Evolutionary conservation across 345 rosid species (phyloP), one percentile per base, ranked within the genome.

Genomic region (Balakata baccata): DNA sequence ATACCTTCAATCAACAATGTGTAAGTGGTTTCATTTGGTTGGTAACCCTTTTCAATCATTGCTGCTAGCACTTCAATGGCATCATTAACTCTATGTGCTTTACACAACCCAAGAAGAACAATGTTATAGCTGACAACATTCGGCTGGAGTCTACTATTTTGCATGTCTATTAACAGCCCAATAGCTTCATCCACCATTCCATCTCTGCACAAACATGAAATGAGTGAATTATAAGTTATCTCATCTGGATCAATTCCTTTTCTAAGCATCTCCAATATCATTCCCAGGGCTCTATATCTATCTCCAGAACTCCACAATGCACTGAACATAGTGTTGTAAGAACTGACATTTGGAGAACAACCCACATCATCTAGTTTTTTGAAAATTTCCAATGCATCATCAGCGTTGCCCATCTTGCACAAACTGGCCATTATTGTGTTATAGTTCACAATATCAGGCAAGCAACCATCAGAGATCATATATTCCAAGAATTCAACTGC

Each of bases 271-370:
- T 90, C 85, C 9, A 73, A 78, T 62, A 93, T 86, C 89, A 90
- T 87, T 38, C 74, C 80, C 53, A 93, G 74, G 20, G 89, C 98
- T 75, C 84, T 83, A 50, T 80, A 18, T 74, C 83, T 83, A 41
- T 90, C 86, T 39, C 94, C 96, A 11, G 82, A 76, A 74, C 87
- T 83, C 98, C 96, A 91, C 43, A 91, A 69, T 3, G 92, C 89
- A 53, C 89, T 89, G 74, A 94, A 88, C 96, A 93, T 85, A 0
- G 92, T 89, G 79, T 91, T 94, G 86, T 94, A 94, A 18, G 98
- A 87, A 64, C 96, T 87, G 6, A 83, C 87, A 63, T 85, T 85
- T 0, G 96, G 98, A 12, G 97, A 89, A 66, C 96, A 91, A 51
- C 93, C 97, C 0, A 89, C 89, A 13, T 85, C 96, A 52, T 81